phyloP scores from a whole-genome alignment of 1,284 basidiomycete species.

The Leccinum subrobustum region DNA sequence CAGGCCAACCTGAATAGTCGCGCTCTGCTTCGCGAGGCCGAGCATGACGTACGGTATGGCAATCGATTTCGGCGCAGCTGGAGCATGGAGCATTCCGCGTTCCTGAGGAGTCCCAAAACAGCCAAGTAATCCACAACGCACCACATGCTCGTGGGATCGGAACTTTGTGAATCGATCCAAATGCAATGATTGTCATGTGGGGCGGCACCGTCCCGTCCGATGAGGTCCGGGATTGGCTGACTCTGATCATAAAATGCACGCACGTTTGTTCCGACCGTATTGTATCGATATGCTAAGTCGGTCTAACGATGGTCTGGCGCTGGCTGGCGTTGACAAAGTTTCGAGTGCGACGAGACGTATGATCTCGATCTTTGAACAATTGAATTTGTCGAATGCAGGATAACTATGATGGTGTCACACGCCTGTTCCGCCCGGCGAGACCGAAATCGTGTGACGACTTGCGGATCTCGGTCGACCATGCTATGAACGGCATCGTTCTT shows the following conservation, averaged over 20 bases:
- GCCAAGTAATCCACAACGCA: neutral
- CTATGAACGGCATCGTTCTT: constrained; percentile 6
- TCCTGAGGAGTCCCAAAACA: neutral
- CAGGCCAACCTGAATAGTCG: too few species aligned
- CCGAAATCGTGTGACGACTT: constrained; percentile 16
- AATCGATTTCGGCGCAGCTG: neutral
- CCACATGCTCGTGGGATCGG: neutral
- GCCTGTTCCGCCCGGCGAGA: neutral
- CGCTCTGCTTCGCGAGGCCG: too few species aligned
- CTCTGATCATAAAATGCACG: neutral
- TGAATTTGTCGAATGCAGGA: neutral
- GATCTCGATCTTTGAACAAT: neutral
- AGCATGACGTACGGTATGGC: neutral
- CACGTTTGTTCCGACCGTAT: neutral
- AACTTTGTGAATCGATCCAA: neutral
- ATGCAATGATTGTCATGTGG: neutral
- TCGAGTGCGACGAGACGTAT: neutral
- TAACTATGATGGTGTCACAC: neutral
- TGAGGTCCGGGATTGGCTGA: neutral
- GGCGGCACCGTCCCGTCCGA: neutral
- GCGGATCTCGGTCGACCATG: constrained; percentile 1
- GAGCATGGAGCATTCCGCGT: neutral
- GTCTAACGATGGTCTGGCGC: neutral
- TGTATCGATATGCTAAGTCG: neutral
- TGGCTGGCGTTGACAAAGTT: neutral